These are phyloP conservation scores for Globisporangium polare DNA, from an alignment of 352 stramenopile genomes.

Conservation along the genomic window DNA sequence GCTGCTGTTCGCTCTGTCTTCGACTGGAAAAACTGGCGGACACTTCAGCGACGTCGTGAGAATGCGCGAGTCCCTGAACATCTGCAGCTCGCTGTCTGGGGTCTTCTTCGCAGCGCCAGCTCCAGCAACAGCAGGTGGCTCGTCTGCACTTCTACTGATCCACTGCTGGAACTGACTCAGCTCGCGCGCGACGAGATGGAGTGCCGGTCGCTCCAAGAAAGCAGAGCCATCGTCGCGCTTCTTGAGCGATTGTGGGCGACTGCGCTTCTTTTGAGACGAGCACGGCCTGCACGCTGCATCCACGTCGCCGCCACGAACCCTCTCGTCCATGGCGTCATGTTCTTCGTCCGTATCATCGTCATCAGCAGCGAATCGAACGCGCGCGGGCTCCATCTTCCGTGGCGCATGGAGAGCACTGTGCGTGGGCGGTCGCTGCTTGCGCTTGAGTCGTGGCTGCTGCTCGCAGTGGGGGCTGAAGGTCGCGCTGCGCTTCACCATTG, in stretches of 20 bases:
- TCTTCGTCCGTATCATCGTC: neutral
- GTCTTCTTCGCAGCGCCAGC: conserved; percentile 42
- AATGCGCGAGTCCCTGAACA: conserved; percentile 38
- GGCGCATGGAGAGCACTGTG: conserved; percentile 2
- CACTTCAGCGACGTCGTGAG: conserved; percentile 3
- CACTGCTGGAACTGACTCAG: conserved; percentile 37
- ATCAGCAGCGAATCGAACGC: neutral
- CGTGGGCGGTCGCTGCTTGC: neutral
- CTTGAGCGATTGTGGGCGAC: neutral
- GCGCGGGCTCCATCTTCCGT: neutral
- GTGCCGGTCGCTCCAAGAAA: neutral
- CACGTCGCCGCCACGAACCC: neutral
- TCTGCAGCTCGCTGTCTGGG: conserved; percentile 37
- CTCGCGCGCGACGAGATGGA: conserved; percentile 14
- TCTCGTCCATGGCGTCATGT: neutral
- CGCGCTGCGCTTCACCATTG: neutral
- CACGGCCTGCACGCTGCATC: neutral
- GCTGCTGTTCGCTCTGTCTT: neutral
- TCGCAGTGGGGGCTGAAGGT: neutral
- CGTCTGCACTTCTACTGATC: conserved; percentile 34
- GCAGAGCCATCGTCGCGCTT: neutral
- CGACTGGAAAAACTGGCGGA: conserved; percentile 12
- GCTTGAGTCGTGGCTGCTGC: conserved; percentile 1
- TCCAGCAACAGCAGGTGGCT: conserved; percentile 27
- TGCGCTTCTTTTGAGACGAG: neutral